Evolutionary conservation across 495 filamentous ascomycete species (phyloP).

Genomic region (Penicillium salamii): DNA sequence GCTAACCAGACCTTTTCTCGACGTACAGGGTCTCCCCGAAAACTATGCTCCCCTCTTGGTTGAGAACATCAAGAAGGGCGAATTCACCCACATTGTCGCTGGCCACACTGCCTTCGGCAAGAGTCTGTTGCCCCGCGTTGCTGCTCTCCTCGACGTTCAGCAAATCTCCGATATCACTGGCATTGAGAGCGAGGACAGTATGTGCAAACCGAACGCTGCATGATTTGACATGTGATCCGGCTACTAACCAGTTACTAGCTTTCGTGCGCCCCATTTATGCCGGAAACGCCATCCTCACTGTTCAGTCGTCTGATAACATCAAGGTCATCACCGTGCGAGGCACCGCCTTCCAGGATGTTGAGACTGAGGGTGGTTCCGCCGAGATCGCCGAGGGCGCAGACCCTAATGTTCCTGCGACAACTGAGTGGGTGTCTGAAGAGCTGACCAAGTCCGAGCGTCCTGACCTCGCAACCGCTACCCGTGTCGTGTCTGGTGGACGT

Average conservation of each 20-base stretch:
- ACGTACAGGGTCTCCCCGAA: slow-evolving; percentile 76
- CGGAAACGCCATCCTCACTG: slow-evolving; percentile 95
- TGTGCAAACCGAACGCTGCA: slow-evolving; percentile 17
- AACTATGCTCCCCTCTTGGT: slow-evolving; percentile 91
- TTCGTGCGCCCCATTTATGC: slow-evolving; percentile 98
- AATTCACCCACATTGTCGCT: slow-evolving; percentile 85
- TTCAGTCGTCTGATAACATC: slow-evolving; percentile 80
- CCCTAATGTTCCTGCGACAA: slow-evolving; percentile 61
- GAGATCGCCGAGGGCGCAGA: slow-evolving; percentile 46
- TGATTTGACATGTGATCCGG: slow-evolving; percentile 20
- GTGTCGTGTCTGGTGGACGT: slow-evolving; percentile 90
- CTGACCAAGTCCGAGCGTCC: slow-evolving; percentile 90
- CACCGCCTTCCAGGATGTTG: slow-evolving; percentile 70
- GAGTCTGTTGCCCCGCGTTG: slow-evolving; percentile 88
- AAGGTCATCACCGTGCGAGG: slow-evolving; percentile 92
- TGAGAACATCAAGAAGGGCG: slow-evolving; percentile 92
- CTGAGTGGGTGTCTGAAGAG: slow-evolving; percentile 93
- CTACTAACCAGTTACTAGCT: slow-evolving; percentile 40
- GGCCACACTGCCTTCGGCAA: slow-evolving; percentile 97
- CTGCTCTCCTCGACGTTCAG: slow-evolving; percentile 89
- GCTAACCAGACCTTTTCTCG: slow-evolving; percentile 4
- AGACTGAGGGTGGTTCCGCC: slow-evolving; percentile 50
- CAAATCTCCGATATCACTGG: slow-evolving; percentile 88
- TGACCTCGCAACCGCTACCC: slow-evolving; percentile 83
- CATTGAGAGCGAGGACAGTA: slow-evolving; percentile 85